A percentile compares a stretch with the other conserved stretches of the same genome.
Evolutionary conservation across 805 yeast species (phyloP).

Genomic region (Cyberlindnera amylophila): DNA sequence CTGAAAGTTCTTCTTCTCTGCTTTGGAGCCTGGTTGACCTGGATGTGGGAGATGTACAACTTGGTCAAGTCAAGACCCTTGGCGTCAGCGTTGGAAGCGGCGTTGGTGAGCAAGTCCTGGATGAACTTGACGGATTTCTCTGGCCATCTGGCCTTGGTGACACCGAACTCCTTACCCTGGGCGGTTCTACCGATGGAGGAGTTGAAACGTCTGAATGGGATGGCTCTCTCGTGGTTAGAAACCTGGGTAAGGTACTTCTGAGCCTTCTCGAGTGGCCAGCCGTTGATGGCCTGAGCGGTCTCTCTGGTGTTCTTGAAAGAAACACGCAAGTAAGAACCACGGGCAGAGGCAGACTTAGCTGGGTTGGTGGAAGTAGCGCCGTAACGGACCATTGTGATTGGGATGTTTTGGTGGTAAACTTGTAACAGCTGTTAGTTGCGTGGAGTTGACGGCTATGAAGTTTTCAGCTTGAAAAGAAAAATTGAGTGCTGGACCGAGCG

Average conservation of each 20-base stretch:
- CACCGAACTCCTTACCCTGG: constrained; percentile 99
- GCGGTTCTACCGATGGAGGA: constrained; percentile 98
- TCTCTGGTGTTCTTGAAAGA: constrained; percentile 99
- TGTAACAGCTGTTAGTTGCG: too few species aligned
- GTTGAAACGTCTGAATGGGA: constrained; percentile 98
- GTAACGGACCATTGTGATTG: constrained; percentile 89
- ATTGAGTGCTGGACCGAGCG: neutral
- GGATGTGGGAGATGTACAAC: constrained; percentile 95
- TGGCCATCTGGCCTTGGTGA: constrained; percentile 99
- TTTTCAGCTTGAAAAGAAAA: constrained; percentile 13
- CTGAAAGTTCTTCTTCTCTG: constrained; percentile 99
- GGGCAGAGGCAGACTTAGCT: constrained; percentile 98
- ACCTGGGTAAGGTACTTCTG: constrained; percentile 94
- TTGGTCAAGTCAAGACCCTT: constrained; percentile 96
- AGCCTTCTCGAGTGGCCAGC: constrained; percentile 97
- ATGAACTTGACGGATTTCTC: constrained; percentile 95
- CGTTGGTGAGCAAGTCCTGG: constrained; percentile 92
- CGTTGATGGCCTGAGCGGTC: constrained; percentile 96
- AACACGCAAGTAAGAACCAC: constrained; percentile 98
- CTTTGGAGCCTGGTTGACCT: constrained; percentile 99
- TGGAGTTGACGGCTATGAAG: neutral
- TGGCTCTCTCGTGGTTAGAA: constrained; percentile 97
- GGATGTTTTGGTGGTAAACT: constrained; percentile 9
- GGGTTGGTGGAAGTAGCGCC: constrained; percentile 99
- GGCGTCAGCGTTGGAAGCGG: constrained; percentile 98